These are phyloP conservation scores for Chytriomyces sp. DNA, from an alignment of 192 early-diverging fungal genomes.

Conservation along the genomic window DNA sequence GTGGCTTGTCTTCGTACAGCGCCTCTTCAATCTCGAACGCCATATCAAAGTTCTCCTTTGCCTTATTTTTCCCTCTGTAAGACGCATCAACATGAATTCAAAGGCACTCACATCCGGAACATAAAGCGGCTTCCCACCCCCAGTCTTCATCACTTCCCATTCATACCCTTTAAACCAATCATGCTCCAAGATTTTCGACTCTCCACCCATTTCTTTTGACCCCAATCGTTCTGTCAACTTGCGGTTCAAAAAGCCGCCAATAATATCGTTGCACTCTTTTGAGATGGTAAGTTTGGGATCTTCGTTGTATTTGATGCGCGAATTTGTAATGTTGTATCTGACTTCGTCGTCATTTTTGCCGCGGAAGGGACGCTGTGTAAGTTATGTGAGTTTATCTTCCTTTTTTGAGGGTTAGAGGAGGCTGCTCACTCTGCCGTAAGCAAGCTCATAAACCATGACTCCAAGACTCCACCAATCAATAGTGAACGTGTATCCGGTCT, in stretches of 20 bases:
- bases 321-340: slow-evolving; percentile 67
- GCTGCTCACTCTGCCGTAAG: slow-evolving; percentile 71
- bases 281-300: slow-evolving; percentile 25
- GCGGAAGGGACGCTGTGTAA: slow-evolving; percentile 68
- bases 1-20: not conserved
- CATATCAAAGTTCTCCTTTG: not conserved
- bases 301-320: slow-evolving; percentile 65
- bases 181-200: slow-evolving; percentile 70
- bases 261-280: slow-evolving; percentile 15
- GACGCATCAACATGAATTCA: not conserved
- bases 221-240: slow-evolving; percentile 80
- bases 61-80: not conserved
- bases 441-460: slow-evolving; percentile 75
- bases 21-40: not conserved
- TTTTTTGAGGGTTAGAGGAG: not conserved
- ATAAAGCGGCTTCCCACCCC: slow-evolving; percentile 78
- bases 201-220: slow-evolving; percentile 67
- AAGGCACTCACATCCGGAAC: slow-evolving; percentile 74
- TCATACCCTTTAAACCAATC: slow-evolving; percentile 79
- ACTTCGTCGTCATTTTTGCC: slow-evolving; percentile 75
- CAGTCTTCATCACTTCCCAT: slow-evolving; percentile 75
- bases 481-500: slow-evolving; percentile 55
- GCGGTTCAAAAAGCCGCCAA: slow-evolving; percentile 64
- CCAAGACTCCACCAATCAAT: slow-evolving; percentile 87
- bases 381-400: too few species aligned